Conservation (phyloP, 306 rosid species). For the Crotalaria pallida region DNA sequence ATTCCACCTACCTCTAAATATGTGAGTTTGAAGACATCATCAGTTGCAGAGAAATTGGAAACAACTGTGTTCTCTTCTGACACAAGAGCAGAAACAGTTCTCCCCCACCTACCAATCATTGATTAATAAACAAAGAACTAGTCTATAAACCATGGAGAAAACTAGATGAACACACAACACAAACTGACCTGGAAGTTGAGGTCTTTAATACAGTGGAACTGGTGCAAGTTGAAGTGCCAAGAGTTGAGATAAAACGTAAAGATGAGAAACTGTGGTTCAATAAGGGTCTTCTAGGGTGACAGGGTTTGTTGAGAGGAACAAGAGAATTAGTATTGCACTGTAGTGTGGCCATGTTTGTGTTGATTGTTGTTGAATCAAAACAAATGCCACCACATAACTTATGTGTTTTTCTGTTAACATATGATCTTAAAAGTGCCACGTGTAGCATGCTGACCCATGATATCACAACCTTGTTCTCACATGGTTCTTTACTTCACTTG, state of each 20-base stretch:
- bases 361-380: not conserved
- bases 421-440: constrained; percentile 35
- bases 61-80: constrained; percentile 55
- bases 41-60: constrained; percentile 45
- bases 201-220: constrained; percentile 24
- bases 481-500: not conserved
- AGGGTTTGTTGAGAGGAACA: constrained; percentile 28
- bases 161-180: not conserved
- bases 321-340: constrained; percentile 44
- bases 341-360: constrained; percentile 45
- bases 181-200: constrained; percentile 42
- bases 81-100: constrained; percentile 52
- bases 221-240: constrained; percentile 14
- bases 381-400: too few species aligned
- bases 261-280: constrained; percentile 17
- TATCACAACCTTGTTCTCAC: not conserved
- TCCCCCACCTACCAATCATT: constrained; percentile 33
- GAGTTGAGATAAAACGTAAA: constrained; percentile 13
- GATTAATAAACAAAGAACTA: not conserved
- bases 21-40: constrained; percentile 65
- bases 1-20: constrained; percentile 84
- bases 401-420: not conserved
- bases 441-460: constrained; percentile 25
- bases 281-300: constrained; percentile 12
- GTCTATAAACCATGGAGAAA: not conserved